These are phyloP conservation scores for Scleroderma citrinum DNA, from an alignment of 768 basidiomycete genomes.

Conservation along the genomic window DNA sequence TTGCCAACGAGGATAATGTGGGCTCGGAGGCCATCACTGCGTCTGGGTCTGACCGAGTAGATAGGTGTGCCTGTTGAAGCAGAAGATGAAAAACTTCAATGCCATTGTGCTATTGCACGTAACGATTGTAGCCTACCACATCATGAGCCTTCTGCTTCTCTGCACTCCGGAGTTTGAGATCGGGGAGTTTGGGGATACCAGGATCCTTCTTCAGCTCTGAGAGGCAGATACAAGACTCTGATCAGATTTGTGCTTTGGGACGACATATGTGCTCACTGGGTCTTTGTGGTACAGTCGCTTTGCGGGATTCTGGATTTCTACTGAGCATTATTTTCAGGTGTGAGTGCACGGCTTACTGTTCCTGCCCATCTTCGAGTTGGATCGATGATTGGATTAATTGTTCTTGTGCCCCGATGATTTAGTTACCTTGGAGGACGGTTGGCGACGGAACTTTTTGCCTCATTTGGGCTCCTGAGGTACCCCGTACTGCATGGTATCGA, in stretches of 20 bases:
- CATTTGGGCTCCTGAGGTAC: no score
- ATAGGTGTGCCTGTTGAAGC: conserved; percentile 20
- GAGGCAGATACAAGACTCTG: neutral
- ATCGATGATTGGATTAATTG: neutral
- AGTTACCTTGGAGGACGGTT: no score
- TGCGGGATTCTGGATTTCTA: conserved; percentile 17
- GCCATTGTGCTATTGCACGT: neutral
- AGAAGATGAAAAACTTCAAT: neutral
- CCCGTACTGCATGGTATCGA: no score
- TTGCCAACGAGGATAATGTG: conserved; percentile 56
- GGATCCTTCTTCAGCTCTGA: conserved; percentile 85
- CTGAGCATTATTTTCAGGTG: neutral
- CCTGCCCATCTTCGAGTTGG: conserved; percentile 20
- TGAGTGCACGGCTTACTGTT: conserved; percentile 20
- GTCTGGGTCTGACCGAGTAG: conserved; percentile 41
- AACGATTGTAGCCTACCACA: conserved; percentile 29
- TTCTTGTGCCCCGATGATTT: no score
- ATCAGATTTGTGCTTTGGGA: conserved; percentile 2
- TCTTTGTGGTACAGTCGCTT: conserved; percentile 21
- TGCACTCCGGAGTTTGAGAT: conserved; percentile 56
- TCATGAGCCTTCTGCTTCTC: conserved; percentile 41
- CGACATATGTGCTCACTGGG: conserved; percentile 11
- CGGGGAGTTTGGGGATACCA: conserved; percentile 77
- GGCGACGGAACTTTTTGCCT: no score
- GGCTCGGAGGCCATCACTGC: conserved; percentile 71